phyloP scores from a whole-genome alignment of 2,329 filamentous ascomycete species.

The Penicillium sp. region DNA sequence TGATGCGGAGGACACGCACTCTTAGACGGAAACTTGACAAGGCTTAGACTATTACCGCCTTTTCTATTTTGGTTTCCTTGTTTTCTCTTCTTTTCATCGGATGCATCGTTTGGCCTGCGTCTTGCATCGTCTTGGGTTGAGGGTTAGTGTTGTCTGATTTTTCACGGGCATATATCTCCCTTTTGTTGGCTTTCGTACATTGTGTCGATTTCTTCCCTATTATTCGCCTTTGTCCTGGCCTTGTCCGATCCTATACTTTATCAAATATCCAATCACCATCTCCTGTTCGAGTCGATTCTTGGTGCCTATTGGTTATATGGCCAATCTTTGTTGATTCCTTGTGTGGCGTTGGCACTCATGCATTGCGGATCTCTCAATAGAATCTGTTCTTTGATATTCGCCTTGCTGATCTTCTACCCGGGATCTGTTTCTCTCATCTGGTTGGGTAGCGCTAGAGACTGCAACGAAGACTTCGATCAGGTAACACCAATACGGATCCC shows the following conservation, averaged over 20 bases:
- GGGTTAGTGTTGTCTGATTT: constrained; percentile 21
- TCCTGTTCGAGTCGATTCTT: constrained; percentile 2
- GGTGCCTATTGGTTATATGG: neutral
- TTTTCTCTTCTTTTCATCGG: constrained; percentile 14
- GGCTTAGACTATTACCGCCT: constrained; percentile 37
- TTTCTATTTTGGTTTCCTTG: constrained; percentile 12
- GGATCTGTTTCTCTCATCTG: neutral
- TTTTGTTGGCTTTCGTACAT: constrained; percentile 15
- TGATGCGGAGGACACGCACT: constrained; percentile 89
- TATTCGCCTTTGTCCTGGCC: constrained; percentile 8
- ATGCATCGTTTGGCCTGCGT: constrained; percentile 25
- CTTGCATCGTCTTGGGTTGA: constrained; percentile 25
- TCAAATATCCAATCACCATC: constrained; percentile 21
- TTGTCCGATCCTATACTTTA: constrained; percentile 19
- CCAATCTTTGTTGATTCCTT: constrained; percentile 7
- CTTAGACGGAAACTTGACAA: constrained; percentile 81
- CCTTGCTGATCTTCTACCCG: neutral
- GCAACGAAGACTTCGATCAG: constrained; percentile 1
- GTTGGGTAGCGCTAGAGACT: neutral
- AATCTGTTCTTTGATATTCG: constrained; percentile 13
- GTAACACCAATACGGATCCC: neutral
- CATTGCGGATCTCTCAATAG: constrained; percentile 20
- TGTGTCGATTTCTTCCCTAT: constrained; percentile 13
- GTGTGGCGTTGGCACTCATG: constrained; percentile 10
- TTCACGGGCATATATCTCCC: constrained; percentile 23